Conservation (phyloP, 208 protist genomes). For the Acanthamoeba culbertsoni region DNA sequence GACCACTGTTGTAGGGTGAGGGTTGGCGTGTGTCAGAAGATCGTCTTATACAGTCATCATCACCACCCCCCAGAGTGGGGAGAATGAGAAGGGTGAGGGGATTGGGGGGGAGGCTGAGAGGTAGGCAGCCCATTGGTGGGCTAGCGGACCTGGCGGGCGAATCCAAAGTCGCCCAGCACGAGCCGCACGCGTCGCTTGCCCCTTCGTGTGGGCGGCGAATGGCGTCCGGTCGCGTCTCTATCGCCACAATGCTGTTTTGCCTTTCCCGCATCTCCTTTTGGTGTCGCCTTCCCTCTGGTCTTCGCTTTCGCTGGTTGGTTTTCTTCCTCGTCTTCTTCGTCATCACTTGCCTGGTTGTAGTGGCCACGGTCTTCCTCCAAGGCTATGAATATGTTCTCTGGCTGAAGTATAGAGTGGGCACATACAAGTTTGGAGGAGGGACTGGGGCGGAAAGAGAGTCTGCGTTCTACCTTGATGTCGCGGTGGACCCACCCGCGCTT, state of each 20-base stretch:
- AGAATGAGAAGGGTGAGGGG: no score
- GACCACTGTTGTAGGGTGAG: not conserved
- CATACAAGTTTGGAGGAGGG: not conserved
- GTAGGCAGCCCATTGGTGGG: not conserved
- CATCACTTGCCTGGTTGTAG: not conserved
- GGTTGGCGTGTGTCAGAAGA: not conserved
- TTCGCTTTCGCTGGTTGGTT: not conserved
- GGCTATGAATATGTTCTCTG: constrained; percentile 19
- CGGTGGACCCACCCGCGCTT: not conserved
- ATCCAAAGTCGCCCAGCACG: not conserved
- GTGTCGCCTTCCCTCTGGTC: not conserved
- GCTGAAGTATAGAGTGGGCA: not conserved
- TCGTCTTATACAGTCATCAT: not conserved
- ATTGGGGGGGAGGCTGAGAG: no score
- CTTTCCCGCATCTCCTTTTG: not conserved
- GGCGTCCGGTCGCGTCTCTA: not conserved
- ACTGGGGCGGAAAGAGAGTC: not conserved
- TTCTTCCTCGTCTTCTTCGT: not conserved
- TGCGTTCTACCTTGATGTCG: constrained; percentile 6
- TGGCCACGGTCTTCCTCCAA: not conserved
- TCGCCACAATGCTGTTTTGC: not conserved
- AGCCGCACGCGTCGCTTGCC: not conserved
- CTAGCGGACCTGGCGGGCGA: not conserved
- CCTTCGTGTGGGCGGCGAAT: no score
- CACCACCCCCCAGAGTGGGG: no score